phyloP scores from a whole-genome alignment of 805 yeast species.

The Hanseniaspora guilliermondii region DNA sequence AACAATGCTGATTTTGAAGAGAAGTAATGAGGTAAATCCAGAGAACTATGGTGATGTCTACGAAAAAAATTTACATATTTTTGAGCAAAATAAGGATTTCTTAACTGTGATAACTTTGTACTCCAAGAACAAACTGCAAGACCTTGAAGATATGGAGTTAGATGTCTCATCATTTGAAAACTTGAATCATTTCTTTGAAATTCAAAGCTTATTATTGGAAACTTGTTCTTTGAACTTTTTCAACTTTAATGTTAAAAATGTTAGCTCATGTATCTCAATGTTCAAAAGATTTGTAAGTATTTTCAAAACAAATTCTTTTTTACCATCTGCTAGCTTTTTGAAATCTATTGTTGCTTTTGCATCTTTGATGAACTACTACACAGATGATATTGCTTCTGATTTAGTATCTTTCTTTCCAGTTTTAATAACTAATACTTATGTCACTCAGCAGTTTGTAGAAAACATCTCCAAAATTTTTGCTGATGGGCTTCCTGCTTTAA shows the following conservation, averaged over 20 bases:
- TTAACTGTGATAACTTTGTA: slow-evolving; percentile 24
- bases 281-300: slow-evolving; percentile 42
- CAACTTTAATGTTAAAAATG: slow-evolving; percentile 36
- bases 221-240: slow-evolving; percentile 35
- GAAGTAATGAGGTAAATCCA: slow-evolving; percentile 14
- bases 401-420: slow-evolving; percentile 36
- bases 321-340: slow-evolving; percentile 42
- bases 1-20: slow-evolving; percentile 16
- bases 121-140: slow-evolving; percentile 23
- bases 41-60: slow-evolving; percentile 24
- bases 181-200: slow-evolving; percentile 12
- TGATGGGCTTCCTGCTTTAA: slow-evolving; percentile 49
- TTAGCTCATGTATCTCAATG: slow-evolving; percentile 33
- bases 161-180: slow-evolving; percentile 12
- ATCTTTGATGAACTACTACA: slow-evolving; percentile 36
- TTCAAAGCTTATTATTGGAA: slow-evolving; percentile 44
- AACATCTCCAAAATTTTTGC: slow-evolving; percentile 49
- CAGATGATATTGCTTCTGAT: slow-evolving; percentile 26
- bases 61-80: slow-evolving; percentile 27
- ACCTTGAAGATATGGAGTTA: slow-evolving; percentile 19
- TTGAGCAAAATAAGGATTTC: slow-evolving; percentile 29
- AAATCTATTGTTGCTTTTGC: slow-evolving; percentile 44
- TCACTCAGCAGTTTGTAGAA: slow-evolving; percentile 36
- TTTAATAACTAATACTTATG: slow-evolving; percentile 43
- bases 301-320: slow-evolving; percentile 31